phyloP scores from a whole-genome alignment of 345 rosid species.

The Gossypium thurberi region DNA sequence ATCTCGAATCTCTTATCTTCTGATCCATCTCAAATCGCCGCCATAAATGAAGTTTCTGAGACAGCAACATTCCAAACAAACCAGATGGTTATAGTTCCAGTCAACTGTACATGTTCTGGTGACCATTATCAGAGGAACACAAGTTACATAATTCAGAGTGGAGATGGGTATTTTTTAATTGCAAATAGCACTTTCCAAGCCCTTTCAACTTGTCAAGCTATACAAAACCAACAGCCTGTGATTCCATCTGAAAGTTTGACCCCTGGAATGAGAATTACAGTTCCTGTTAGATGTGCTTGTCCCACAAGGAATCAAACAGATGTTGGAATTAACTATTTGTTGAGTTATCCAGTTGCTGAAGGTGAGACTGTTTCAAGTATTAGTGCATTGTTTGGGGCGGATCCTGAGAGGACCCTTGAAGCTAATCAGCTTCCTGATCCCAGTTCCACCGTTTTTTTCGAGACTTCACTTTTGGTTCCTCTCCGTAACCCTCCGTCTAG shows the following conservation, averaged over 20 bases:
- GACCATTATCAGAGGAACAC: slow-evolving; percentile 45
- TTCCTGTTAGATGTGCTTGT: slow-evolving; percentile 70
- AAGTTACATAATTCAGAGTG: slow-evolving; percentile 30
- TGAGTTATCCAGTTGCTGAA: slow-evolving; percentile 34
- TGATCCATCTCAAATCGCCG: slow-evolving; percentile 36
- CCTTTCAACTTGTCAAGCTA: slow-evolving; percentile 73
- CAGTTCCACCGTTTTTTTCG: slow-evolving; percentile 23
- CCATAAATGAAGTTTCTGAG: slow-evolving; percentile 40
- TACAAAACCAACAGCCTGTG: slow-evolving; percentile 30
- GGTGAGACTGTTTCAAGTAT: slow-evolving; percentile 26
- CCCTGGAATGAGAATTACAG: slow-evolving; percentile 30
- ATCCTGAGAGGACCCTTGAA: slow-evolving; percentile 22
- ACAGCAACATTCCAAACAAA: slow-evolving; percentile 28
- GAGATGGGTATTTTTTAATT: slow-evolving; percentile 20
- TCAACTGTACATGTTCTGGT: slow-evolving; percentile 65
- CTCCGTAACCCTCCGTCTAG: slow-evolving; percentile 36
- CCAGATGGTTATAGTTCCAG: slow-evolving; percentile 54
- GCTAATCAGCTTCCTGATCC: slow-evolving; percentile 32
- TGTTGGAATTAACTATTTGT: slow-evolving; percentile 28
- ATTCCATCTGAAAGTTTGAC: slow-evolving; percentile 16
- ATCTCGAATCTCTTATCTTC: slow-evolving; percentile 49
- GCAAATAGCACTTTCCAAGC: slow-evolving; percentile 65
- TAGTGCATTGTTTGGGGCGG: slow-evolving; percentile 35
- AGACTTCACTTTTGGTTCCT: slow-evolving; percentile 52
- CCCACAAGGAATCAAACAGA: slow-evolving; percentile 50